Conservation (phyloP, 2,329 filamentous ascomycete genomes). For the Aspergillus luchuensis region DNA sequence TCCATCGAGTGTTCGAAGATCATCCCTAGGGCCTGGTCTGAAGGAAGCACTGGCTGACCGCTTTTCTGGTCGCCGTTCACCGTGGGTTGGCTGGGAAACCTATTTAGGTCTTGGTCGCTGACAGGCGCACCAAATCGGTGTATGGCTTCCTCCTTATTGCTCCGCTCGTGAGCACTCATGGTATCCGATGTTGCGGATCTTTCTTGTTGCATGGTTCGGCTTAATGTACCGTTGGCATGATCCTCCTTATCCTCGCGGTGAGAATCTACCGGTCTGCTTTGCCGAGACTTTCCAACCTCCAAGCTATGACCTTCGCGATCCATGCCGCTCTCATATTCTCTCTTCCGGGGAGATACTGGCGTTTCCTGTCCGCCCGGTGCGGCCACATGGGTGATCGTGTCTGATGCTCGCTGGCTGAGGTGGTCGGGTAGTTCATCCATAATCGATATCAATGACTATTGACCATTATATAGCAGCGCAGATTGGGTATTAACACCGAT, state of each 20-base stretch:
- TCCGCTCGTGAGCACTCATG: not conserved
- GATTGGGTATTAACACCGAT: not conserved
- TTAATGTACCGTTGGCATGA: not conserved
- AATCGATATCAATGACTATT: not conserved
- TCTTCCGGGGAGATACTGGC: not conserved
- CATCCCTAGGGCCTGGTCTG: conserved; percentile 24
- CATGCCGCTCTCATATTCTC: not conserved
- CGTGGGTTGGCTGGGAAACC: conserved; percentile 4
- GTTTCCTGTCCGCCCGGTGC: not conserved
- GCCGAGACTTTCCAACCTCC: not conserved
- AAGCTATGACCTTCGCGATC: not conserved
- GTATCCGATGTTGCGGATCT: not conserved
- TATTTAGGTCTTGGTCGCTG: conserved; percentile 3
- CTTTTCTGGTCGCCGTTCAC: conserved; percentile 17
- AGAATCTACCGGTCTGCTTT: not conserved
- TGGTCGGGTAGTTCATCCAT: conserved; percentile 4
- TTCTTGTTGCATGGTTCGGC: not conserved
- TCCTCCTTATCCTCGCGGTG: not conserved
- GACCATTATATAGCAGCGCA: conserved; percentile 7
- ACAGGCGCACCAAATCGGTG: conserved; percentile 1
- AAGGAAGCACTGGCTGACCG: conserved; percentile 14
- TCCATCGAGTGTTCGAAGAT: conserved; percentile 22
- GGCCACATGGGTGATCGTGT: not conserved
- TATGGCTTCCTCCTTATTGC: not conserved
- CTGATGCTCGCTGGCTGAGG: not conserved